Base-by-base conservation (phyloP, 345 rosid genomes). In the Moricandia arvensis region DNA sequence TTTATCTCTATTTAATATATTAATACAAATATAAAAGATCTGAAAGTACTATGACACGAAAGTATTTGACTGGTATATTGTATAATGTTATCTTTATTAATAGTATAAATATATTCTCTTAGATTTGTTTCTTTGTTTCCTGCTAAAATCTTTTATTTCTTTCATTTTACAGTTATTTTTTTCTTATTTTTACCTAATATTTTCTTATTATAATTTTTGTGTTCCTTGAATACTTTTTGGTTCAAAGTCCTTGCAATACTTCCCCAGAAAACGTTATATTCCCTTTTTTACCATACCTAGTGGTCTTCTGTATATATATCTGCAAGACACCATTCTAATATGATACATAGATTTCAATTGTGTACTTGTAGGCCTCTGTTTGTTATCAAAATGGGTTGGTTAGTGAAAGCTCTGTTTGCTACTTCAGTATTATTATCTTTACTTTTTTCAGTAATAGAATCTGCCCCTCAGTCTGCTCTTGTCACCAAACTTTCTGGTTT, bases 401-500 rank as follows among this genome's bases (percentile, higher is more conserved):
- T 37, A 34, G 58, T 72, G 8, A 30, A 72, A 78, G 13, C 57
- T 47, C 8, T 65, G 47, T 6, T 59, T 72, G 15, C 55, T 59
- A 45, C 37, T 78, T 66, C 21, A 11, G 68, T 66, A 78, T 35
- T 78, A 6, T 26, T 72, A 37, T 78, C 49, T 59, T 72, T 72
- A 27, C 7, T 18, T 34, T 69, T 79, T 69, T 12, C 31, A 58
- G 15, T 72, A 26, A 66, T 72, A 76, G 76, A 66, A 35, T 82
- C 93, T 11, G 91, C 89, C 75, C 93, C 91, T 4, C 55, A 87
- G 51, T 68, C 65, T 30, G 87, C 94, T 76, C 80, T 85, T 8
- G 71, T 91, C 57, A 84, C 85, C 77, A 81, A 81, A 15, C 75
- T 93, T 77, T 93, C 96, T 65, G 96, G 97, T 35, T 88, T 87